Evolutionary conservation across 2,329 filamentous ascomycete genomes (phyloP), one percentile per base, ranked within the genome.

Genomic region (Nemania serpens): DNA sequence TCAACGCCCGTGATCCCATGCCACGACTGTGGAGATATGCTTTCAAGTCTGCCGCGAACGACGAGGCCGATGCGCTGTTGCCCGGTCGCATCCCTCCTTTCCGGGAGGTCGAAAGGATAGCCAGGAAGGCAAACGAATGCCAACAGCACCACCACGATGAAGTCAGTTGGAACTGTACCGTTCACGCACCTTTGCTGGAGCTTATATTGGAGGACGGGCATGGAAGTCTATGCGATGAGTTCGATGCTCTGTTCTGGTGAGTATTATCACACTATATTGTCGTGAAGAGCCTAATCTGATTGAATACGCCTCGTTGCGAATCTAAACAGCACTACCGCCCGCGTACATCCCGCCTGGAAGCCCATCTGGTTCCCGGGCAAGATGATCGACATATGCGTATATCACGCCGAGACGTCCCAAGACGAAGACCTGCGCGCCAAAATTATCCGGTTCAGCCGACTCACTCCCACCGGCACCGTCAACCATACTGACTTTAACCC

Each of bases 51-150:
- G 22, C 46, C 45, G 46, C 13, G n/a, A 7, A 29, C 25, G 25
- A 29, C 25, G 55, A 52, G 5, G 42, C 39, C 7, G 41, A 46
- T 46, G 15, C 34, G 13, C 22, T 56, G n/a, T 29, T 29, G 25
- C 55, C 55, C 13, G 48, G 55, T 33, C 55, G 47, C 17, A 52
- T 58, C 29, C 55, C 55, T 33, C 7, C 20, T 29, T 58, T 52
- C 17, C 12, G 41, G 2, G 55, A 58, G 18, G 48, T 58, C 13
- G 55, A 58, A 41, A 58, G 15, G 33, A 29, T 58, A 52, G 39
- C 33, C 29, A 58, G 41, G 18, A 46, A 52, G 20, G 48, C 55
- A 13, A 52, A 5, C 15, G 48, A 52, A 29, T 58, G 48, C 7
- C 29, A 52, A 7, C 29, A 46, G 4, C 41, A 52, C 41, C 10